Evolutionary conservation across 2,329 filamentous ascomycete genomes (phyloP).

Genomic region (Monilinia polystroma): DNA sequence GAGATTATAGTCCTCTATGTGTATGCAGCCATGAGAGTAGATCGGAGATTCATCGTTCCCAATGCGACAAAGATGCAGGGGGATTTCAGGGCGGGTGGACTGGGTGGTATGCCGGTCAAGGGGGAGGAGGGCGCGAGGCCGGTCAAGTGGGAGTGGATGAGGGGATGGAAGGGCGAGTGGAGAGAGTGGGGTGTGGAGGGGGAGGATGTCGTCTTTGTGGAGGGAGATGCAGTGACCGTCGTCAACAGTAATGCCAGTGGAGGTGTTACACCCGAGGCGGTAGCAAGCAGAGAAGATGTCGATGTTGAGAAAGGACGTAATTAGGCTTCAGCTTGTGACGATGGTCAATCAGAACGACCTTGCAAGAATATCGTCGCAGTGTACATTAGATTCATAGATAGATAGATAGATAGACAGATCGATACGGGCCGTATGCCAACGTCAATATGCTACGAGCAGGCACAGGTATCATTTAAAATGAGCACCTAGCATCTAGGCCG

Average conservation of each 20-base stretch:
- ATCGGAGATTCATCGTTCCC: slow-evolving; percentile 72
- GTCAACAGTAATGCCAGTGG: slow-evolving; percentile 10
- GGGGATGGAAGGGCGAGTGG: slow-evolving; percentile 17
- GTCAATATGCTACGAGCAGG: too few species aligned
- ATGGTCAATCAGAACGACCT: neutral
- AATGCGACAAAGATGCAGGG: slow-evolving; percentile 62
- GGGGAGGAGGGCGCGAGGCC: neutral
- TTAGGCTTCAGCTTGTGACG: neutral
- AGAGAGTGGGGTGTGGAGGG: slow-evolving; percentile 7
- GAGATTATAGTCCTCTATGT: slow-evolving; percentile 68
- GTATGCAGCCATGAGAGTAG: slow-evolving; percentile 68
- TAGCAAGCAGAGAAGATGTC: neutral
- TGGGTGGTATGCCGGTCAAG: neutral
- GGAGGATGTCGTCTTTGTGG: slow-evolving; percentile 4
- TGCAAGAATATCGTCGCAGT: neutral
- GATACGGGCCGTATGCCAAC: neutral
- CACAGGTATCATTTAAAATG: too few species aligned
- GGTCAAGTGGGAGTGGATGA: slow-evolving; percentile 15
- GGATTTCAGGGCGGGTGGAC: slow-evolving; percentile 34
- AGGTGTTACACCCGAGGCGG: neutral
- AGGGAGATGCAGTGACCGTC: neutral
- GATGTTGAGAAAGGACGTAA: neutral
- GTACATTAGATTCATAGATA: neutral
- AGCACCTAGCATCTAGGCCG: too few species aligned
- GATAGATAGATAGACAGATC: neutral